phyloP scores from a whole-genome alignment of 225 moss, liverwort and hornwort species.

The Thuidium tamariscinum region DNA sequence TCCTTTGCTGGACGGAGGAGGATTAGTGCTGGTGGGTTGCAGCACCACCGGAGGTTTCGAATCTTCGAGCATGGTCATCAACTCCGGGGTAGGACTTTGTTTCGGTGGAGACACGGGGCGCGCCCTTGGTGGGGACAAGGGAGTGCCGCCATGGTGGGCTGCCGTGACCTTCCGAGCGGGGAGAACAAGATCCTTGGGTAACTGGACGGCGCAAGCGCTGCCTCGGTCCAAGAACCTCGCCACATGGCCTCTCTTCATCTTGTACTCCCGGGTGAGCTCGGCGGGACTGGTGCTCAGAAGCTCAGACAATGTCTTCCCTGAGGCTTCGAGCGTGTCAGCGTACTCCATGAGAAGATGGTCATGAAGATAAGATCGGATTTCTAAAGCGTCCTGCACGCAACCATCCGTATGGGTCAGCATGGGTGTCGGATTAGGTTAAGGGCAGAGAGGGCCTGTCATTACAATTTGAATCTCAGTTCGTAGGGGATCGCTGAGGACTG shows the following conservation, averaged over 20 bases:
- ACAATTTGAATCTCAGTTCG: not conserved
- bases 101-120: not conserved
- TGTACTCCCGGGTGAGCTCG: constrained; percentile 36
- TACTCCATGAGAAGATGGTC: constrained; percentile 78
- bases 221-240: constrained; percentile 71
- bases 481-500: not conserved
- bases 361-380: constrained; percentile 70
- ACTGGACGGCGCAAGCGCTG: constrained; percentile 42
- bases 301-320: constrained; percentile 51
- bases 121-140: not conserved
- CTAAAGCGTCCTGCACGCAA: constrained; percentile 60
- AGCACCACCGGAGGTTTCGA: constrained; percentile 1
- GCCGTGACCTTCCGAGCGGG: constrained; percentile 40
- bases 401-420: not conserved
- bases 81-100: not conserved
- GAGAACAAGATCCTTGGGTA: constrained; percentile 53
- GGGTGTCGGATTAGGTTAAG: not conserved
- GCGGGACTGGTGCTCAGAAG: constrained; percentile 41
- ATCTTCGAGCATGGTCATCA: not conserved
- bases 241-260: constrained; percentile 83
- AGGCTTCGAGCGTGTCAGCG: constrained; percentile 61
- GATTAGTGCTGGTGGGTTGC: not conserved
- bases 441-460: not conserved
- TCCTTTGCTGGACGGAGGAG: constrained; percentile 16
- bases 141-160: constrained; percentile 12